These are phyloP conservation scores for Mycena albidolilacea DNA, from an alignment of 768 basidiomycete species.

Conservation along the genomic window DNA sequence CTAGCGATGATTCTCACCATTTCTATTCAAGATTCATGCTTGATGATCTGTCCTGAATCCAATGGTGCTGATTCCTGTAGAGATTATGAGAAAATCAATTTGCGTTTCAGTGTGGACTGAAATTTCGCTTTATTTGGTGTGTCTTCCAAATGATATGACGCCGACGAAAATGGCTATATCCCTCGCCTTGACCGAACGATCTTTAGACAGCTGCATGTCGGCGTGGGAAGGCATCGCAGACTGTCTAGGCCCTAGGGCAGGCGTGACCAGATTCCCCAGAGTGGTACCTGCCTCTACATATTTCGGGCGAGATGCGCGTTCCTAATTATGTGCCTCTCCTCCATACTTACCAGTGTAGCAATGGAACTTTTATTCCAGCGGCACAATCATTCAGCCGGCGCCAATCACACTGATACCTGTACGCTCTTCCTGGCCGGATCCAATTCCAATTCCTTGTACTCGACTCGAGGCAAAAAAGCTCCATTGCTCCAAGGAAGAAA, in stretches of 20 bases:
- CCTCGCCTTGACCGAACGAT: constrained; percentile 64
- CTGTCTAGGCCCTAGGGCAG: neutral
- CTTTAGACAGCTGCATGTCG: constrained; percentile 66
- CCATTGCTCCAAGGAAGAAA: neutral
- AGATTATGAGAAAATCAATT: too few species aligned
- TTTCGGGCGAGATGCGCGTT: neutral
- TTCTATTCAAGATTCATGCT: too few species aligned
- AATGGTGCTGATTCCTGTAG: too few species aligned
- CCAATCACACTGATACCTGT: constrained; percentile 20
- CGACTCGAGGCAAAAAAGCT: neutral
- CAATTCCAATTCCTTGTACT: neutral
- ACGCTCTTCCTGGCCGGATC: constrained; percentile 14
- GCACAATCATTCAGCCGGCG: constrained; percentile 23
- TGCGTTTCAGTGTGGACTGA: too few species aligned
- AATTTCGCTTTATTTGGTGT: too few species aligned
- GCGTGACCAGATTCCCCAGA: constrained; percentile 12
- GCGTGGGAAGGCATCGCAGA: constrained; percentile 53
- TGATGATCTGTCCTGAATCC: too few species aligned
- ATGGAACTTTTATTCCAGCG: constrained; percentile 6
- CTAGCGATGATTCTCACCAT: too few species aligned
- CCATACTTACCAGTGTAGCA: constrained; percentile 8
- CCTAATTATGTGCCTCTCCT: neutral
- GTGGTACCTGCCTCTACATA: constrained; percentile 21
- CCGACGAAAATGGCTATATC: constrained; percentile 63
- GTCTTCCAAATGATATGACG: constrained; percentile 50